Base-by-base conservation (phyloP, 2,329 filamentous ascomycete species). In the Colletotrichum cordylinicola region DNA sequence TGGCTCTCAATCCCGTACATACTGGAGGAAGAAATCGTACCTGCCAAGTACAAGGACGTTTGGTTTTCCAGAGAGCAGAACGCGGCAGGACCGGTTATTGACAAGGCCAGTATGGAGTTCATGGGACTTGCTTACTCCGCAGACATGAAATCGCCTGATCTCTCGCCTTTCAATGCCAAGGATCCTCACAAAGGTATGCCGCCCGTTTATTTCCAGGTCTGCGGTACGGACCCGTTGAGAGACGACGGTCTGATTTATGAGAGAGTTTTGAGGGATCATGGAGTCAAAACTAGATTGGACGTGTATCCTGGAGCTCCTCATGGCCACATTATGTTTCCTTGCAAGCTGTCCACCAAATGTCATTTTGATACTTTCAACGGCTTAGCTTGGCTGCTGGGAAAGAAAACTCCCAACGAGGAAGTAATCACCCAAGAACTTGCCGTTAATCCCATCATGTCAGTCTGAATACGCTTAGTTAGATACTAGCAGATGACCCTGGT, bases 181-280 rank as follows among this genome's bases (percentile, higher is more conserved):
- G 82, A 74, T 2, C 75, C 77, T 3, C 82, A 85, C 70, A 76
- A 77, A 12, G 82, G 78, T 2, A 80, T 90, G 37, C 88, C 88
- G 8, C 83, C 82, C 1, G 84, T 86, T 1, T 90, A 89, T 79
- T 80, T 91, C 0, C 88, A 90, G 78, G 83, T 90, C 0, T 86
- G 84, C 75, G 90, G 89, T 15, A 75, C 87, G 74, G 90, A 91
- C 79, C 86, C 86, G 1, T 78, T 89, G 5, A 81, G 90, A 5
- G 90, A 92, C 73, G 89, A 91, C 70, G 87, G 83, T 0, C 72
- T 91, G 60, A 86, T 91, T 0, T 91, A 90, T 76, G 88, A 90
- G 76, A 80, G 84, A 56, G 79, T 87, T 7, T 79, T 91, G 73
- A 81, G 84, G 35, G 86, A 87, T 67, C 84, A 87, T 37, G 82